These are phyloP conservation scores for Gastrolobium villosum DNA, from an alignment of 306 rosid species.

Conservation along the genomic window DNA sequence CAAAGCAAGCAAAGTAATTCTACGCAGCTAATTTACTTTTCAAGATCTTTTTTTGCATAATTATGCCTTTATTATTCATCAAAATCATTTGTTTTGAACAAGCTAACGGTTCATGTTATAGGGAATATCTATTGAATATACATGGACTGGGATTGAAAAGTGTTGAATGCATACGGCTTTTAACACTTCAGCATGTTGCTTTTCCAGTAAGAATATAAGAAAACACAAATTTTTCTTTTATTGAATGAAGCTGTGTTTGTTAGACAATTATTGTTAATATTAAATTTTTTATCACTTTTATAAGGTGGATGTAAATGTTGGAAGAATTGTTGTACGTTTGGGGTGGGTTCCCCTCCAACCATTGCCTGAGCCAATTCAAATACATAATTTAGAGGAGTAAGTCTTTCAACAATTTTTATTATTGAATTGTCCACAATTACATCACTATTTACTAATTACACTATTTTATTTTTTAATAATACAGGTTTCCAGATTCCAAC, in stretches of 20 bases:
- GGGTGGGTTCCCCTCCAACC: constrained; percentile 93
- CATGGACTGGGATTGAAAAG: constrained; percentile 83
- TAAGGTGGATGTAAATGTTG: constrained; percentile 90
- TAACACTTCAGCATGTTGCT: constrained; percentile 67
- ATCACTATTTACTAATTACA: background rate
- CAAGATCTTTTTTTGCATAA: background rate
- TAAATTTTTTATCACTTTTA: background rate
- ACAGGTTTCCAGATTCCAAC: constrained; percentile 69
- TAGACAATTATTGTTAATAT: background rate
- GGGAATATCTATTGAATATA: constrained; percentile 64
- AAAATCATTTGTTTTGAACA: background rate
- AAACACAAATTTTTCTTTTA: background rate
- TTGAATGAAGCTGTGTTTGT: background rate
- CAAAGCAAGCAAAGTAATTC: constrained; percentile 57
- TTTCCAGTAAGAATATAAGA: constrained; percentile 66
- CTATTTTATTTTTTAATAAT: background rate
- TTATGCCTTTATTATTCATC: background rate
- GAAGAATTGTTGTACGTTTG: constrained; percentile 74
- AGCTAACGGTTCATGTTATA: constrained; percentile 23
- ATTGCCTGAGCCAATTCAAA: constrained; percentile 63
- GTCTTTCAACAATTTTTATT: constrained; percentile 31
- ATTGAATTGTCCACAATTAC: background rate
- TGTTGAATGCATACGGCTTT: constrained; percentile 80
- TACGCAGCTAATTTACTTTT: background rate
- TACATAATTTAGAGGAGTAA: constrained; percentile 71